Evolutionary conservation across 768 basidiomycete genomes (phyloP), one percentile per base, ranked within the genome.

Genomic region (Panaeolus cyanescens): DNA sequence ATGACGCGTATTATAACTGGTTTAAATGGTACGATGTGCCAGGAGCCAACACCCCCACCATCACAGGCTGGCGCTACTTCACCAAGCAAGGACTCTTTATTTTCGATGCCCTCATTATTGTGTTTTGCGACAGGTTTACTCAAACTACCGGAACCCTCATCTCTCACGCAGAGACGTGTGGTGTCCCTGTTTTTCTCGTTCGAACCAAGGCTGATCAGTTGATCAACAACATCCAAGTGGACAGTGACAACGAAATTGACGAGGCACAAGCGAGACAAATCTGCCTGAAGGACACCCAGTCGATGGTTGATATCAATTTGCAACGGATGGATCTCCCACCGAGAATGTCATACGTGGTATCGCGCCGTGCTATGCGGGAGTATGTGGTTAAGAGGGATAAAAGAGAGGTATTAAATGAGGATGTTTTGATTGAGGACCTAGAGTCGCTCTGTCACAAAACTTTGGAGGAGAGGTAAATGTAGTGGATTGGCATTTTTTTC

Each of bases 21-120:
- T 66, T 71, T 59, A 69, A 69, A 36, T 77, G 75, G 76, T 77
- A 71, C 12, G 76, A 77, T 36, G 39, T 75, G 19, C 75, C 75
- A 0, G 76, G 75, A 7, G 74, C 76, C 12, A 73, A 74, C 9
- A 77, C 75, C 3, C 15, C 71, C 19, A 68, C 59, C 20, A 69
- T 71, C 20, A 65, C 66, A 5, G 73, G 71, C 55, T 76, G 74
- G 74, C 67, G 73, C 20, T 77, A 77, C 55, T 77, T 77, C 66
- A 77, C 76, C 20, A 39, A 65, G 2, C 72, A 76, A 42, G 75
- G 75, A 1, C 74, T 77, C n/a, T 77, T 71, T 22, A 68, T 76
- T 39, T 76, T 77, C 32, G 76, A 77, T 56, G 72, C 66, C 25
- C 69, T 76, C 56, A 32, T 76, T 32, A 64, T 77, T 2, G 54